Evolutionary conservation across 805 yeast genomes (phyloP).

Genomic region (Ogataea siamensis): DNA sequence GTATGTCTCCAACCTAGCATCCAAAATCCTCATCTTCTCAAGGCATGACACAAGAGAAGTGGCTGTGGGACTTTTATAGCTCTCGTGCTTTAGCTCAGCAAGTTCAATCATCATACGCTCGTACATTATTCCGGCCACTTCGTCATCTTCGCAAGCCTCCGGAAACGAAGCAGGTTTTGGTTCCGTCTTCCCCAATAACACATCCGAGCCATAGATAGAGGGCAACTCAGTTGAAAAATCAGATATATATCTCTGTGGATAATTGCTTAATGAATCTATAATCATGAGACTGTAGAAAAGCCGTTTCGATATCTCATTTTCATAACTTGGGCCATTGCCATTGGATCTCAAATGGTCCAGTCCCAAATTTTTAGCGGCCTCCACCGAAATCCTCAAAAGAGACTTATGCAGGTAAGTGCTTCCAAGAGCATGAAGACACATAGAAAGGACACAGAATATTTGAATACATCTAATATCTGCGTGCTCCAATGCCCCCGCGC

Average conservation of each 20-base stretch:
- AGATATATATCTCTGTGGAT: conserved; percentile 23
- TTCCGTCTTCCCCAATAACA: conserved; percentile 10
- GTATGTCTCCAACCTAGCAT: conserved; percentile 11
- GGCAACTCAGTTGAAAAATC: conserved; percentile 25
- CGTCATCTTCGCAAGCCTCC: conserved; percentile 17
- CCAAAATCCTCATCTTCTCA: conserved; percentile 16
- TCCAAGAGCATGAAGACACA: conserved; percentile 27
- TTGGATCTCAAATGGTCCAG: conserved; percentile 11
- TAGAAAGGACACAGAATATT: conserved; percentile 25
- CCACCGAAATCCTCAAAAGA: conserved; percentile 21
- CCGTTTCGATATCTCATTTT: conserved; percentile 24
- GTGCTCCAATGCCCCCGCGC: conserved; percentile 24
- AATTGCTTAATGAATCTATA: conserved; percentile 27
- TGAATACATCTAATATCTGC: conserved; percentile 28
- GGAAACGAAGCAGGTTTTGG: conserved; percentile 3
- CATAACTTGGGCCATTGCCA: conserved; percentile 10
- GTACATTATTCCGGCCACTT: conserved; percentile 23
- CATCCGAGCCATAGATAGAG: conserved; percentile 15
- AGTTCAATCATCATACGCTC: conserved; percentile 23
- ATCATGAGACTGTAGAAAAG: conserved; percentile 27
- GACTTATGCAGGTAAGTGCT: conserved; percentile 24
- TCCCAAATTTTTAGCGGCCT: conserved; percentile 19
- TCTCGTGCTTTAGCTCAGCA: conserved; percentile 24
- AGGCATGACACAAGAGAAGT: conserved; percentile 13
- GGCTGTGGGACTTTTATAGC: conserved; percentile 12